These are phyloP conservation scores for Didymellaceae sp. DNA, from an alignment of 2,329 filamentous ascomycete species.

Conservation along the genomic window DNA sequence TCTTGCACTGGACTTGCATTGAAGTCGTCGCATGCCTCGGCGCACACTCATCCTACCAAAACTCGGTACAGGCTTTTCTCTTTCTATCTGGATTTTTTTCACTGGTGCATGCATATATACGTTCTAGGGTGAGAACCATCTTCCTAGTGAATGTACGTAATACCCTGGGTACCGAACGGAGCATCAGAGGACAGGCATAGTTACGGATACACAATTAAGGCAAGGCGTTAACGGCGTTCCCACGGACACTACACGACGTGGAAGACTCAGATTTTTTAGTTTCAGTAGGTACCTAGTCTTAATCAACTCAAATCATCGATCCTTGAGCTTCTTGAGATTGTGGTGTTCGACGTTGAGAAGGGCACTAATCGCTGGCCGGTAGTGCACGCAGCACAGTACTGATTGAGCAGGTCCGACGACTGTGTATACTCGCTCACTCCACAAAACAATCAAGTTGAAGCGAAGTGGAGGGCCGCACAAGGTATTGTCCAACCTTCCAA, in stretches of 20 bases:
- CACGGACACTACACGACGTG: constrained; percentile 7
- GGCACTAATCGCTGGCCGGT: not conserved
- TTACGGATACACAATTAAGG: constrained; percentile 2
- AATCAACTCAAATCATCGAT: constrained; percentile 10
- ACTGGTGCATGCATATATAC: constrained; percentile 7
- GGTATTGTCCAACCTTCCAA: constrained; percentile 8
- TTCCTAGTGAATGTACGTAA: constrained; percentile 15
- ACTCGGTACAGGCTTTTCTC: not conserved
- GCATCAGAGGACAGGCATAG: constrained; percentile 15
- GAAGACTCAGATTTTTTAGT: constrained; percentile 4
- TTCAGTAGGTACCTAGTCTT: constrained; percentile 11
- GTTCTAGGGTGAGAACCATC: not conserved
- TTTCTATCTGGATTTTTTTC: not conserved
- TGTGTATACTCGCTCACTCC: not conserved
- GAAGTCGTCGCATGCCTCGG: constrained; percentile 5
- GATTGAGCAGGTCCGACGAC: not conserved
- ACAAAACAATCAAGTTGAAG: constrained; percentile 2
- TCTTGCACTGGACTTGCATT: constrained; percentile 15
- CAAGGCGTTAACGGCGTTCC: constrained; percentile 16
- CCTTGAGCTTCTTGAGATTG: not conserved
- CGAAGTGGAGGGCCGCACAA: not conserved
- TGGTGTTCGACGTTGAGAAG: not conserved
- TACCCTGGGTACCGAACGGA: constrained; percentile 27
- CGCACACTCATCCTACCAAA: not conserved
- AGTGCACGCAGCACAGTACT: constrained; percentile 1